phyloP scores from a whole-genome alignment of 768 basidiomycete genomes.

The Lactarius pseudohatsudake region DNA sequence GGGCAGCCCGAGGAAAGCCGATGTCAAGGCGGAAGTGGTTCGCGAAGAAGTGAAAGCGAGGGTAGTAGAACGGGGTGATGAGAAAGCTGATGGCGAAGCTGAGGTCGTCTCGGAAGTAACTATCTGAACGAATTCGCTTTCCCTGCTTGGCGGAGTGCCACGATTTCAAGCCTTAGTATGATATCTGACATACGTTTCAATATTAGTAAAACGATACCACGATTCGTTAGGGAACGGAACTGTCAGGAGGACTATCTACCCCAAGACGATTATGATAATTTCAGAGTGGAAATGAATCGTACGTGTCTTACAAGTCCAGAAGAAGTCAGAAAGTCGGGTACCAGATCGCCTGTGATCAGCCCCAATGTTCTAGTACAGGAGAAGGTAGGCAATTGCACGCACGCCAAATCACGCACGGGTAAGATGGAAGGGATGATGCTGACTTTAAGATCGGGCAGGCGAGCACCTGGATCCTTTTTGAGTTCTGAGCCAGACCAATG shows the following conservation, averaged over 20 bases:
- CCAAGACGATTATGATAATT: neutral
- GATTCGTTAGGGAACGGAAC: neutral
- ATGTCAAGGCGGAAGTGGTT: conserved; percentile 1
- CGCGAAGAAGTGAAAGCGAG: conserved; percentile 7
- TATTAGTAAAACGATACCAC: neutral
- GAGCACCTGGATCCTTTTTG: no score
- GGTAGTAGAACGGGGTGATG: conserved; percentile 9
- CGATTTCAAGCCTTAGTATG: neutral
- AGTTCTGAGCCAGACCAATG: no score
- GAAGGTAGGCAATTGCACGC: no score
- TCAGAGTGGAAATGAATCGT: neutral
- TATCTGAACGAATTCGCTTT: conserved; percentile 1
- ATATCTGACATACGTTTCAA: neutral
- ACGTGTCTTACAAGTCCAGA: neutral
- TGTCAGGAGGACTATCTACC: neutral
- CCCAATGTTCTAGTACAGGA: neutral
- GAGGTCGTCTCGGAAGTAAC: conserved; percentile 13
- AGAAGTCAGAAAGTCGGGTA: neutral
- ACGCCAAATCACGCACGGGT: no score
- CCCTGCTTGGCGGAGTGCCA: neutral
- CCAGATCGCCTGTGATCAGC: neutral
- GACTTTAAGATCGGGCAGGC: no score
- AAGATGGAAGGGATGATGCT: no score
- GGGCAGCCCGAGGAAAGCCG: conserved; percentile 12
- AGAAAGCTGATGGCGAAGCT: neutral